A percentile compares a stretch with the other conserved stretches of the same genome.
These are phyloP conservation scores for Litsea cubeba DNA, from an alignment of 164 flowering plant genomes.

Conservation along the genomic window DNA sequence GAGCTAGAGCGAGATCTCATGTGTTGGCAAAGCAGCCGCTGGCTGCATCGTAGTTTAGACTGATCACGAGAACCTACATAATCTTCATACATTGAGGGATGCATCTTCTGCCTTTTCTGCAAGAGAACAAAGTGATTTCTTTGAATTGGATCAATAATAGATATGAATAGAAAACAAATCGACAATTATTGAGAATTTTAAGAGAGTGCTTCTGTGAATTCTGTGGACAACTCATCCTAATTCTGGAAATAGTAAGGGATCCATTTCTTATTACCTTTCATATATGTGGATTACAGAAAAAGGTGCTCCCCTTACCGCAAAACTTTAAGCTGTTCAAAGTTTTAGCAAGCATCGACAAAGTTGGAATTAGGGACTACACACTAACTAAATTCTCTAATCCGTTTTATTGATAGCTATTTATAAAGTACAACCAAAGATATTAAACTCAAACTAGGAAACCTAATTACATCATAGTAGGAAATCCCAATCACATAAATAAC, in stretches of 20 bases:
- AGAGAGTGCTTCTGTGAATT: too few relatives aligned
- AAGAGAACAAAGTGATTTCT: conserved; percentile 3
- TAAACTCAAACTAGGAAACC: too few relatives aligned
- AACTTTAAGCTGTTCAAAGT: neutral
- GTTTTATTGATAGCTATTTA: too few relatives aligned
- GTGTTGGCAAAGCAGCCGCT: conserved; percentile 26
- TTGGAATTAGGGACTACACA: too few relatives aligned
- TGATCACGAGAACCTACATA: conserved; percentile 21
- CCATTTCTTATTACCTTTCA: neutral
- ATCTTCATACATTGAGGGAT: conserved; percentile 77
- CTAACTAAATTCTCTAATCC: too few relatives aligned
- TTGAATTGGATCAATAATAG: neutral
- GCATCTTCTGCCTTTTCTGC: conserved; percentile 72
- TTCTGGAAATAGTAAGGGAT: neutral
- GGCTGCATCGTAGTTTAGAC: conserved; percentile 35
- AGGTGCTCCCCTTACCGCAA: neutral
- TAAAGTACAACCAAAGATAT: too few relatives aligned
- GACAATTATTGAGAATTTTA: neutral
- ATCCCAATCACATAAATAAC: too few relatives aligned
- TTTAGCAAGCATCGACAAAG: neutral
- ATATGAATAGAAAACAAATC: neutral
- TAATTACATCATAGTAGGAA: too few relatives aligned
- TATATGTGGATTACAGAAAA: neutral
- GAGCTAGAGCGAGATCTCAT: conserved; percentile 19
- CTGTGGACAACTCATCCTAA: neutral